These are phyloP conservation scores for Eucalyptus fibrosa DNA, from an alignment of 345 rosid species.

Conservation along the genomic window DNA sequence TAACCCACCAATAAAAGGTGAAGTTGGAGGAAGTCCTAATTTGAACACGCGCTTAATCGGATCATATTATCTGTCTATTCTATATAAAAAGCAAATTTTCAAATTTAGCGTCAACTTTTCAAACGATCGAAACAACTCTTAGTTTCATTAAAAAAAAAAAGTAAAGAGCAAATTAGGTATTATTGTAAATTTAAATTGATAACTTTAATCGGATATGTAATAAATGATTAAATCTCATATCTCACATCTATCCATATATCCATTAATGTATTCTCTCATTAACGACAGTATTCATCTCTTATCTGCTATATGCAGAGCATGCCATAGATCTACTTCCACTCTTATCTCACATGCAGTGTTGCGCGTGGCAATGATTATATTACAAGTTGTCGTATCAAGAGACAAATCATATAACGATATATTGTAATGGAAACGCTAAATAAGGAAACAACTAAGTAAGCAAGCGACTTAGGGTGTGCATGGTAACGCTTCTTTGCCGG, in stretches of 20 bases:
- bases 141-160: neutral
- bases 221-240: neutral
- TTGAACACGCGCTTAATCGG: neutral
- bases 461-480: fast-evolving
- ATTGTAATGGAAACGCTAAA: neutral
- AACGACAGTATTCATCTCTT: neutral
- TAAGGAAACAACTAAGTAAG: neutral
- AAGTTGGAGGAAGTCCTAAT: neutral
- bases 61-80: neutral
- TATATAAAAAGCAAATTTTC: neutral
- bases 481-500: too few species aligned
- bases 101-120: neutral
- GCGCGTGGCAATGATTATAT: neutral
- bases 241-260: neutral
- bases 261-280: neutral
- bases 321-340: neutral
- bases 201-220: neutral
- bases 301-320: neutral
- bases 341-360: neutral
- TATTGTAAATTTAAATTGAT: too few species aligned
- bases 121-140: neutral
- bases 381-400: neutral
- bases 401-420: neutral
- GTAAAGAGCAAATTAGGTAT: neutral
- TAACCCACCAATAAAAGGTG: neutral